A percentile compares a stretch with the other conserved stretches of the same genome.
phyloP scores from a whole-genome alignment of 2,329 filamentous ascomycete species.

The Diaporthe sp. region DNA sequence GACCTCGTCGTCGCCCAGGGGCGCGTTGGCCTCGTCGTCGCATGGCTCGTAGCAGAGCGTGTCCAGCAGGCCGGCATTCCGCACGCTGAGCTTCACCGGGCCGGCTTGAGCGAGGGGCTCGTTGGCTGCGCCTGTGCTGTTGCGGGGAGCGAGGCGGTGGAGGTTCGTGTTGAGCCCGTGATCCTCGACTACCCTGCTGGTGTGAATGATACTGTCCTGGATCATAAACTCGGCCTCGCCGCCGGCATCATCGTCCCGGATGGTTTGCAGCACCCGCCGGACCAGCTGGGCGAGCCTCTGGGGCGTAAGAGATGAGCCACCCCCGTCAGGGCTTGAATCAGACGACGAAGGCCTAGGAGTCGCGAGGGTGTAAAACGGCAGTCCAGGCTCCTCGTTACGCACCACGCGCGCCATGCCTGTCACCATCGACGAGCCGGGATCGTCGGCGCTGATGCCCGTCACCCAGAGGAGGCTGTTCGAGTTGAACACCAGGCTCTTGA shows the following conservation, averaged over 20 bases:
- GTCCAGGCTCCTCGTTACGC: constrained; percentile 35
- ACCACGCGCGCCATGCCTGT: constrained; percentile 35
- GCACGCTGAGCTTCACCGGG: constrained; percentile 27
- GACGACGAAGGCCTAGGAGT: constrained; percentile 37
- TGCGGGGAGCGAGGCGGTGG: background rate
- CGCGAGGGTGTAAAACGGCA: constrained; percentile 40
- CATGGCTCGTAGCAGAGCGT: constrained; percentile 31
- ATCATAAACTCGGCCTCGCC: background rate
- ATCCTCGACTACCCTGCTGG: background rate
- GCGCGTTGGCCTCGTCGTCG: constrained; percentile 26
- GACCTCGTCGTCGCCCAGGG: constrained; percentile 33
- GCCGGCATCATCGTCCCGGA: background rate
- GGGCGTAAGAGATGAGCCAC: background rate
- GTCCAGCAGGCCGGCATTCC: constrained; percentile 20
- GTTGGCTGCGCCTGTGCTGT: background rate
- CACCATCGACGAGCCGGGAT: constrained; percentile 31
- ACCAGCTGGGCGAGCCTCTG: background rate
- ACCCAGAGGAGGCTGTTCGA: constrained; percentile 32
- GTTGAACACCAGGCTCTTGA: constrained; percentile 34
- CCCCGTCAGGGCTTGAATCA: background rate
- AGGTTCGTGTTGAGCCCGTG: background rate
- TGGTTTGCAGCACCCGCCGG: background rate
- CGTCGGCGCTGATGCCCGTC: constrained; percentile 28
- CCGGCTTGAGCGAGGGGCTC: background rate
- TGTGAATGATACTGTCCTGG: background rate